Evolutionary conservation across 2,329 filamentous ascomycete species (phyloP), one percentile per base, ranked within the genome.

Genomic region (Coleophoma crateriformis): DNA sequence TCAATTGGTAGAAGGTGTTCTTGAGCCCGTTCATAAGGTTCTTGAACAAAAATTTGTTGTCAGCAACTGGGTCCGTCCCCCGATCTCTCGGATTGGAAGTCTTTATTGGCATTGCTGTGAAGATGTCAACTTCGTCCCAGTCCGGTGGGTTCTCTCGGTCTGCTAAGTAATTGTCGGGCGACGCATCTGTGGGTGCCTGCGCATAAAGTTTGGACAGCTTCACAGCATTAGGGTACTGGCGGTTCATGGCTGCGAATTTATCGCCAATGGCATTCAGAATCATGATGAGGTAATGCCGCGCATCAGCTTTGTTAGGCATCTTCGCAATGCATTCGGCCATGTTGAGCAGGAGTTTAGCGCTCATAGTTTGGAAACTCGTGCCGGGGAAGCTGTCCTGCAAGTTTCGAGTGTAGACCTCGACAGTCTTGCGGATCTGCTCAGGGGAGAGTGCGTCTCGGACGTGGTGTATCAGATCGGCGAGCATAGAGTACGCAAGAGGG

Each of bases 351-450:
- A 99, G 75, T 68, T 97, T 99, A 0, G 94, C 95, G 61, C 94
- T 97, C 94, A 99, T 99, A 0, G 94, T 99, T 68, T 99, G 95
- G 64, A 99, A 99, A 68, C 92, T 99, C 0, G 95, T 97, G 8
- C 95, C 95, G 0, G 94, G 95, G 55, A 96, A 96, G 55, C 89
- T 90, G 67, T 97, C 94, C 63, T 96, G 90, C 19, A 99, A 74
- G 61, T 97, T 97, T 63, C 87, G 90, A 1, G 95, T 97, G 68
- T 99, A 99, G 4, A 99, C 94, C 64, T 96, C 89, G 10, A 99
- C 90, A 0, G 95, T 97, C 64, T 91, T 88, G 43, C 91, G 84
- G 54, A 99, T 99, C 70, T 97, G 94, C 58, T 92, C 87, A 10
- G 90, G 87, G 19, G 81, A 84, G 19, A 99, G 74, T n/a, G 85